Conservation (phyloP, 139 green algal species). For the Tetraselmis chui region DNA sequence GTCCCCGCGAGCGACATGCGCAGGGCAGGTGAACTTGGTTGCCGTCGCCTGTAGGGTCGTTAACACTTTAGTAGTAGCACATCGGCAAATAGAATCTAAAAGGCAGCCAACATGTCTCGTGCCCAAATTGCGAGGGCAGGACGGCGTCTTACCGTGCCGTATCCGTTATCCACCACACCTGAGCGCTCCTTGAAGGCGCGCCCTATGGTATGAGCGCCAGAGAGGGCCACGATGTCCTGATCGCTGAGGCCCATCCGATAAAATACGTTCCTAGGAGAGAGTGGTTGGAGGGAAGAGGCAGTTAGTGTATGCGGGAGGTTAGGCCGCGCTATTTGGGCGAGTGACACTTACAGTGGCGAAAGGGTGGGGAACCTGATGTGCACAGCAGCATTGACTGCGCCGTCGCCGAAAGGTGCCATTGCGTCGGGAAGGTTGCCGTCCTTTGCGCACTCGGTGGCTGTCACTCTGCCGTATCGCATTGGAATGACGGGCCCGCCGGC, state of each 20-base stretch:
- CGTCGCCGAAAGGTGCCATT: neutral
- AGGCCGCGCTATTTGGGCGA: constrained; percentile 12
- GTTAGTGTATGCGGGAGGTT: too few relatives aligned
- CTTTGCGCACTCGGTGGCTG: constrained; percentile 49
- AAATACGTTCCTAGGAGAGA: constrained; percentile 63
- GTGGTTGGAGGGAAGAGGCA: too few relatives aligned
- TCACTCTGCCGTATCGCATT: constrained; percentile 76
- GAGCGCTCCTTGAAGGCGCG: constrained; percentile 26
- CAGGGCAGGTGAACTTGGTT: neutral
- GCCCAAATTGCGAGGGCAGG: constrained; percentile 20
- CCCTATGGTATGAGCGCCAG: constrained; percentile 33
- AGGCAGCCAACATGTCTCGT: constrained; percentile 53
- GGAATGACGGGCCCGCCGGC: constrained; percentile 79
- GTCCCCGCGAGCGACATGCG: constrained; percentile 27
- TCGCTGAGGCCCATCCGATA: constrained; percentile 80
- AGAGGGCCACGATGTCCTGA: constrained; percentile 56
- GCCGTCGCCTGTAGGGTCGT: neutral
- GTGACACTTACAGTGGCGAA: neutral
- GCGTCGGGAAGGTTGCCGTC: constrained; percentile 75
- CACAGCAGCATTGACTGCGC: neutral
- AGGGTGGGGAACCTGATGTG: neutral
- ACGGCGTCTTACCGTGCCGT: neutral
- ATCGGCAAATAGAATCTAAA: neutral
- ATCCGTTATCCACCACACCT: neutral
- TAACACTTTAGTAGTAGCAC: constrained; percentile 1